phyloP scores from a whole-genome alignment of 2,329 filamentous ascomycete genomes.

The Monilinia vaccinii-corymbosi region DNA sequence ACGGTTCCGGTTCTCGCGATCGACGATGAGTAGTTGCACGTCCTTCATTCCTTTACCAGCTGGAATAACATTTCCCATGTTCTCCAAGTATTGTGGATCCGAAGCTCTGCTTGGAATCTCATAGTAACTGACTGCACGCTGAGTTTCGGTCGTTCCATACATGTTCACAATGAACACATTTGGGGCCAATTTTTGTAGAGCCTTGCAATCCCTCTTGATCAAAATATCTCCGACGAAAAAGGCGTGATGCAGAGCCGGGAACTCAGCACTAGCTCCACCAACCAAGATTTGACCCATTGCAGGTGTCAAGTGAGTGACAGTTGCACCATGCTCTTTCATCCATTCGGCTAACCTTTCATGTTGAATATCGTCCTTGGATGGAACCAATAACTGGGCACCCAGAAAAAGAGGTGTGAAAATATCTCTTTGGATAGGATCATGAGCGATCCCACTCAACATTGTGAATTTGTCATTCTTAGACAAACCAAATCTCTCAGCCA shows the following conservation, averaged over 20 bases:
- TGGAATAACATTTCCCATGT: conserved; percentile 67
- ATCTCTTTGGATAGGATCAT: conserved; percentile 61
- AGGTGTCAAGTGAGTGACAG: conserved; percentile 81
- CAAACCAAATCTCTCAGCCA: conserved; percentile 74
- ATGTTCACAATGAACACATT: conserved; percentile 75
- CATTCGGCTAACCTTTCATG: conserved; percentile 83
- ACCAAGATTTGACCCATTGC: conserved; percentile 94
- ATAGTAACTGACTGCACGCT: conserved; percentile 73
- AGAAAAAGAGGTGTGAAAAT: conserved; percentile 89
- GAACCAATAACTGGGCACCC: conserved; percentile 70
- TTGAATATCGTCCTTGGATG: conserved; percentile 72
- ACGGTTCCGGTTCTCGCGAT: conserved; percentile 53
- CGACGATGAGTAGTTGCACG: conserved; percentile 79
- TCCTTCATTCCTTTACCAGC: conserved; percentile 80
- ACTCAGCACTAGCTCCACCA: conserved; percentile 70
- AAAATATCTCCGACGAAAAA: conserved; percentile 92
- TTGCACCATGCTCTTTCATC: conserved; percentile 68
- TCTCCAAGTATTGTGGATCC: conserved; percentile 54
- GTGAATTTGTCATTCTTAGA: conserved; percentile 68
- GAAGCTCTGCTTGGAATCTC: conserved; percentile 59
- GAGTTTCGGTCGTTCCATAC: conserved; percentile 83
- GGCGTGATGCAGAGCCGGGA: conserved; percentile 65
- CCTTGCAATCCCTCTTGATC: conserved; percentile 72
- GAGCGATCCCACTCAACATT: conserved; percentile 75
- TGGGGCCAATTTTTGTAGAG: conserved; percentile 64